Evolutionary conservation across 208 protist genomes (phyloP).

Genomic region (Leishmania turanica): DNA sequence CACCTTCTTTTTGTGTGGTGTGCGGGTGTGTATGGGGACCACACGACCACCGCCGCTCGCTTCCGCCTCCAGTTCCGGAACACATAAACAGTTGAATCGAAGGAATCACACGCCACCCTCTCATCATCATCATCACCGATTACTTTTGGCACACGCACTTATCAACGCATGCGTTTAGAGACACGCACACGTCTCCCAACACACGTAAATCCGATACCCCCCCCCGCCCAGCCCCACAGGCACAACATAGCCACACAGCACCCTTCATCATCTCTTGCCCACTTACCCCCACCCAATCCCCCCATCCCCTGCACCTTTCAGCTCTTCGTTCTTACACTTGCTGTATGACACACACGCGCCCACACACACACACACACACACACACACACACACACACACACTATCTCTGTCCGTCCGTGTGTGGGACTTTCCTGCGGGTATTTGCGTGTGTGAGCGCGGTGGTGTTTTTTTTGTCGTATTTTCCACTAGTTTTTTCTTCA

Average conservation of each 20-base stretch:
- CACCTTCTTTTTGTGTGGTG: constrained; percentile 1
- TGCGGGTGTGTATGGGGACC: background rate
- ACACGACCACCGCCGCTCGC: background rate
- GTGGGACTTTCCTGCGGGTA: background rate
- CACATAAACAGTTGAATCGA: no score
- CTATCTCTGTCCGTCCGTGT: background rate
- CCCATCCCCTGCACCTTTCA: background rate
- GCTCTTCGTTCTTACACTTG: background rate
- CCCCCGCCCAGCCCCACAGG: background rate
- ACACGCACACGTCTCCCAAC: background rate
- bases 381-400: no score
- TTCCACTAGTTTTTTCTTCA: background rate
- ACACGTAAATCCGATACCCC: background rate
- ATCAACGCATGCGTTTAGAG: background rate
- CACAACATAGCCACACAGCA: background rate
- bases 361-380: no score
- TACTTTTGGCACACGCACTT: background rate
- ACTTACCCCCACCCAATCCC: background rate
- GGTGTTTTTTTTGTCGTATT: background rate
- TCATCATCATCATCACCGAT: background rate
- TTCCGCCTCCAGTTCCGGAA: background rate
- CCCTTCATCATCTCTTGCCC: background rate
- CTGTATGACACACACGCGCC: background rate
- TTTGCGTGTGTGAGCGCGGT: background rate
- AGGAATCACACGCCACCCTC: background rate